Percentiles rank a stretch among this genome's conserved stretches.
These are phyloP conservation scores for Nigrospora osmanthi DNA, from an alignment of 2,329 filamentous ascomycete genomes.

Conservation along the genomic window DNA sequence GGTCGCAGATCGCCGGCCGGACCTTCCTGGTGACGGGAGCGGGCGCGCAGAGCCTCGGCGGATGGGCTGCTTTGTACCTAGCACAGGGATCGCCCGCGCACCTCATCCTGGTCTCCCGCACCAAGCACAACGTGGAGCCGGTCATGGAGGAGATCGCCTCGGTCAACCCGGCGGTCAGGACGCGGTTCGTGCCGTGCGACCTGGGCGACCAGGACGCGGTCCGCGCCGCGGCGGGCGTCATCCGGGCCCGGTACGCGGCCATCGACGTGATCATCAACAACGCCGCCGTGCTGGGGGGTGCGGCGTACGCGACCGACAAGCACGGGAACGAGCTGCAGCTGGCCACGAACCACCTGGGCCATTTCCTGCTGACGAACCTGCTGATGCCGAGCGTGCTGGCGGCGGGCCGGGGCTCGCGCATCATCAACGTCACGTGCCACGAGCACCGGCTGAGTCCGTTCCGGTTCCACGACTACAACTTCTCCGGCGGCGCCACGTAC, in stretches of 20 bases:
- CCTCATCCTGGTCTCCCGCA: conserved; percentile 10
- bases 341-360: not conserved
- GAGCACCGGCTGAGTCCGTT: conserved; percentile 3
- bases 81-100: conserved; percentile 6
- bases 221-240: not conserved
- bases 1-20: conserved; percentile 8
- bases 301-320: not conserved
- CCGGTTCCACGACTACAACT: conserved; percentile 8
- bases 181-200: conserved; percentile 7
- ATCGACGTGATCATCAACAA: not conserved
- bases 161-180: conserved; percentile 5
- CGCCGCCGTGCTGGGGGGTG: not conserved
- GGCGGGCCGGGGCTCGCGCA: conserved; percentile 6
- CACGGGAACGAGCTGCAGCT: not conserved
- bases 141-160: conserved; percentile 9
- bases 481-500: conserved; percentile 10
- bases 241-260: not conserved
- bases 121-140: conserved; percentile 6
- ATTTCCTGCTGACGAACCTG: not conserved
- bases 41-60: conserved; percentile 6
- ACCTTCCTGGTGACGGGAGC: conserved; percentile 13
- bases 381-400: not conserved
- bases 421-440: conserved; percentile 6
- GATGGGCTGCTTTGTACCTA: conserved; percentile 1
- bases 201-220: not conserved